These are phyloP conservation scores for Barnettozyma botsteinii DNA, from an alignment of 805 yeast species.

Conservation along the genomic window DNA sequence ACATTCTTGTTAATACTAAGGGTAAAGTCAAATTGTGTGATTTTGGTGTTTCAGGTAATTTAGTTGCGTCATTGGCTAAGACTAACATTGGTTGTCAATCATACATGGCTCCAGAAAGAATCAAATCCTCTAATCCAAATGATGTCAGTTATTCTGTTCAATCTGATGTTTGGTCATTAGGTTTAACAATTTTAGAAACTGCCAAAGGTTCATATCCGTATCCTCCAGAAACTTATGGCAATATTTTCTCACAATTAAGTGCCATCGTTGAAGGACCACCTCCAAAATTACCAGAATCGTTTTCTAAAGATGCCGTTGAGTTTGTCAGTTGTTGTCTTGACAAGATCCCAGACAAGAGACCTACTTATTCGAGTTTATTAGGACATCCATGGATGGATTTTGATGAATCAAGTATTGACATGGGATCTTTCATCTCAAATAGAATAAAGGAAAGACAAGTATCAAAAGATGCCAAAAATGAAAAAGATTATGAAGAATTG, in stretches of 20 bases:
- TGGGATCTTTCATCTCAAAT: constrained; percentile 33
- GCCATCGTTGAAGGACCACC: constrained; percentile 97
- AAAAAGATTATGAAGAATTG: constrained; percentile 21
- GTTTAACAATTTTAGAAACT: constrained; percentile 78
- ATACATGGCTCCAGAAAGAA: constrained; percentile 98
- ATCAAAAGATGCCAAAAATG: constrained; percentile 16
- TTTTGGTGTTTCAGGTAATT: constrained; percentile 92
- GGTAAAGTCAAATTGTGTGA: constrained; percentile 94
- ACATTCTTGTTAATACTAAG: constrained; percentile 69
- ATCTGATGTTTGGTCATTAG: constrained; percentile 93
- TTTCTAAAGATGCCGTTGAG: constrained; percentile 69
- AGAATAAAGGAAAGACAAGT: constrained; percentile 28
- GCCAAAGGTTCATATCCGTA: constrained; percentile 94
- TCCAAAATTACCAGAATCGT: constrained; percentile 66
- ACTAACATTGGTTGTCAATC: constrained; percentile 97
- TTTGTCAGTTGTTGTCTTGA: constrained; percentile 75
- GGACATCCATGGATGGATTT: constrained; percentile 77
- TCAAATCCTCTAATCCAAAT: constrained; percentile 66
- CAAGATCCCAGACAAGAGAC: constrained; percentile 77
- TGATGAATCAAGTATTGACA: constrained; percentile 30
- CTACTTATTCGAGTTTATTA: constrained; percentile 69
- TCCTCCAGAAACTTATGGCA: constrained; percentile 87
- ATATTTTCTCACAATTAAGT: constrained; percentile 85
- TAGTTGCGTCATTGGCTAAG: constrained; percentile 90
- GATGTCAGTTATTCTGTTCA: constrained; percentile 85